Conservation (phyloP, 2,329 filamentous ascomycete species). For the Clonostachys sp. region DNA sequence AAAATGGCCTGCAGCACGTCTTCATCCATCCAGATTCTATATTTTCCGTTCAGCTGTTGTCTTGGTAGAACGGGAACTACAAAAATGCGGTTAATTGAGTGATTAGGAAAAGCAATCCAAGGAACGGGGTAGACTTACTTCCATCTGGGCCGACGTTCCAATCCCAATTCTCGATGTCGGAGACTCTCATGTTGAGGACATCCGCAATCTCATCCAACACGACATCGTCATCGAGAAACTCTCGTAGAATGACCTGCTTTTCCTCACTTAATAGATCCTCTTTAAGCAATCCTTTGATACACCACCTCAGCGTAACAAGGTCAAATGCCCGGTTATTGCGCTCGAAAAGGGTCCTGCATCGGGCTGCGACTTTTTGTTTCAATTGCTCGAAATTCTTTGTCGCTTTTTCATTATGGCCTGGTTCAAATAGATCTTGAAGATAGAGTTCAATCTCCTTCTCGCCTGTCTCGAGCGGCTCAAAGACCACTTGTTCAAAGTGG, state of each 20-base stretch:
- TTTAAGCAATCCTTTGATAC: neutral
- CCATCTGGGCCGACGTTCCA: conserved; percentile 7
- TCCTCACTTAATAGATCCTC: neutral
- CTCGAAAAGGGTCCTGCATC: neutral
- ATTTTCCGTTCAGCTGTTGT: conserved; percentile 36
- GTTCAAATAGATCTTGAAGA: neutral
- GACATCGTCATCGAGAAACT: neutral
- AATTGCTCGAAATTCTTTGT: neutral
- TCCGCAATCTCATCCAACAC: neutral
- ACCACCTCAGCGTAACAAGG: neutral
- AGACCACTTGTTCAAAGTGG: neutral
- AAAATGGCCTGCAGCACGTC: conserved; percentile 39
- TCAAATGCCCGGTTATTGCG: neutral
- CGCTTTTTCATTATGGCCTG: neutral
- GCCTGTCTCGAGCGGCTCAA: neutral
- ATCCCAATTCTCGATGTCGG: conserved; percentile 27
- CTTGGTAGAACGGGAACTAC: conserved; percentile 30
- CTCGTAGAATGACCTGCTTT: neutral
- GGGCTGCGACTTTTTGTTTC: neutral
- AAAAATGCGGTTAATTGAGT: too few relatives aligned
- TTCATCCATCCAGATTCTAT: conserved; percentile 50
- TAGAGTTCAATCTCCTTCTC: neutral
- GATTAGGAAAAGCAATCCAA: too few relatives aligned
- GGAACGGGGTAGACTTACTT: neutral
- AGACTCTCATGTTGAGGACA: neutral